A percentile compares a stretch with the other conserved stretches of the same genome.
phyloP scores from a whole-genome alignment of 2,329 filamentous ascomycete genomes.

The Escovopsis sp. region DNA sequence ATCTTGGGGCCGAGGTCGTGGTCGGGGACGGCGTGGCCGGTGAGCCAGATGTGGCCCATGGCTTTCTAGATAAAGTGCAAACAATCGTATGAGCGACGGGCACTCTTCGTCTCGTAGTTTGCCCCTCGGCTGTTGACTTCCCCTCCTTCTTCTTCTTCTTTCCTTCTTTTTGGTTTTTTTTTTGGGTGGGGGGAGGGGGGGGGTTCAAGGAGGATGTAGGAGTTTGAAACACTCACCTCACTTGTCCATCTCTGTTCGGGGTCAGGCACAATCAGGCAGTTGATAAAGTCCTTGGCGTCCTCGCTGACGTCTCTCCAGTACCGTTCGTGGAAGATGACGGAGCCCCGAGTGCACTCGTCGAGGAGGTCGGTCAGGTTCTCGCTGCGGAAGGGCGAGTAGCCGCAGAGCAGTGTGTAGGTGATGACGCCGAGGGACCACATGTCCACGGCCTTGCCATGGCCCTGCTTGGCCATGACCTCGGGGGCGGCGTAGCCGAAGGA shows the following conservation, averaged over 20 bases:
- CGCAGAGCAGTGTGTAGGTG: constrained; percentile 93
- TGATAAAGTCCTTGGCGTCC: constrained; percentile 91
- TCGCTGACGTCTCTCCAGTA: constrained; percentile 97
- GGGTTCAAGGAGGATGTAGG: background rate
- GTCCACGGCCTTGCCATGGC: constrained; percentile 94
- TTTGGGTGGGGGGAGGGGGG: no score
- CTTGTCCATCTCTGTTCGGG: constrained; percentile 65
- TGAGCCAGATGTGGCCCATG: constrained; percentile 74
- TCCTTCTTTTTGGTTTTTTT: no score
- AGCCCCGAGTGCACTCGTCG: constrained; percentile 73
- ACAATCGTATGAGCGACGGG: no score
- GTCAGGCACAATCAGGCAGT: constrained; percentile 61
- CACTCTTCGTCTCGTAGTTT: no score
- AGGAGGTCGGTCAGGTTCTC: constrained; percentile 89
- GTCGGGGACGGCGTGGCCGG: constrained; percentile 78
- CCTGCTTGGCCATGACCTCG: constrained; percentile 95
- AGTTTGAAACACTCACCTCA: constrained; percentile 37
- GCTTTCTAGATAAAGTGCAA: constrained; percentile 54
- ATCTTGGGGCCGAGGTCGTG: constrained; percentile 94
- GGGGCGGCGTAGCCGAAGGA: constrained; percentile 96
- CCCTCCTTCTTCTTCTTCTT: no score
- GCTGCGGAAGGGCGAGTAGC: constrained; percentile 94
- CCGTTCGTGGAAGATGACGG: constrained; percentile 87
- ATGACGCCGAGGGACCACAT: constrained; percentile 99
- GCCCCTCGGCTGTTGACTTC: no score